A percentile compares a stretch with the other conserved stretches of the same genome.
phyloP scores from a whole-genome alignment of 306 rosid genomes.

The Lotus japonicus region DNA sequence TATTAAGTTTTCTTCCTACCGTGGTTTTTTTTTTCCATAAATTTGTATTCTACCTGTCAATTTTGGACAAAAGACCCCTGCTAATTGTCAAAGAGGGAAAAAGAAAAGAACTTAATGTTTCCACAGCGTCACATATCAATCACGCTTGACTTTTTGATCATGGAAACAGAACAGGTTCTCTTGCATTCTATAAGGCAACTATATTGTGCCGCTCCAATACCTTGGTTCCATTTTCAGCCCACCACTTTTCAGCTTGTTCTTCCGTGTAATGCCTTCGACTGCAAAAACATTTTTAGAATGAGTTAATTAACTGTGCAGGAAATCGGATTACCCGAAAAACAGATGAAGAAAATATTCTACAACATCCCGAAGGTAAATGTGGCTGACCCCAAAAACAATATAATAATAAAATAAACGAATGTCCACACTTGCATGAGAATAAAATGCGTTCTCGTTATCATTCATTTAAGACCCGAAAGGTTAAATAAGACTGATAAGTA shows the following conservation, averaged over 20 bases:
- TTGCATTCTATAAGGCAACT: slow-evolving; percentile 39
- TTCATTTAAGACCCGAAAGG: neutral
- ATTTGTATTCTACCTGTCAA: slow-evolving; percentile 28
- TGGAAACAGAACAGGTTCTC: slow-evolving; percentile 10
- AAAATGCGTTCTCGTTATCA: neutral
- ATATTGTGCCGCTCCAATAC: slow-evolving; percentile 59
- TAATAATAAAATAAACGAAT: neutral
- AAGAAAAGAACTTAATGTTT: neutral
- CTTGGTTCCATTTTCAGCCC: slow-evolving; percentile 72
- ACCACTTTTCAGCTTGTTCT: slow-evolving; percentile 84
- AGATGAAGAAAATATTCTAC: slow-evolving; percentile 1
- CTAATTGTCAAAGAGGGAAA: slow-evolving; percentile 18
- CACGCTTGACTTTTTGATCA: slow-evolving; percentile 11
- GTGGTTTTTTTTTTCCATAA: slow-evolving; percentile 22
- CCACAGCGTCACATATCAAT: too few relatives aligned
- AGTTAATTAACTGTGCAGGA: slow-evolving; percentile 19
- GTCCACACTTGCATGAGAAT: neutral
- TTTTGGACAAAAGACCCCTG: slow-evolving; percentile 13
- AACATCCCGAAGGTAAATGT: neutral
- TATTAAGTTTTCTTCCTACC: slow-evolving; percentile 12
- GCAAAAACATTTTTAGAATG: slow-evolving; percentile 25
- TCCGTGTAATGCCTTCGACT: slow-evolving; percentile 86
- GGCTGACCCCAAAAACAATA: too few relatives aligned
- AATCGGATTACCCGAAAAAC: slow-evolving; percentile 5
- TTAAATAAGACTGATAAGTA: neutral